These are phyloP conservation scores for Globisporangium perplexum DNA, from an alignment of 352 stramenopile genomes.

Conservation along the genomic window DNA sequence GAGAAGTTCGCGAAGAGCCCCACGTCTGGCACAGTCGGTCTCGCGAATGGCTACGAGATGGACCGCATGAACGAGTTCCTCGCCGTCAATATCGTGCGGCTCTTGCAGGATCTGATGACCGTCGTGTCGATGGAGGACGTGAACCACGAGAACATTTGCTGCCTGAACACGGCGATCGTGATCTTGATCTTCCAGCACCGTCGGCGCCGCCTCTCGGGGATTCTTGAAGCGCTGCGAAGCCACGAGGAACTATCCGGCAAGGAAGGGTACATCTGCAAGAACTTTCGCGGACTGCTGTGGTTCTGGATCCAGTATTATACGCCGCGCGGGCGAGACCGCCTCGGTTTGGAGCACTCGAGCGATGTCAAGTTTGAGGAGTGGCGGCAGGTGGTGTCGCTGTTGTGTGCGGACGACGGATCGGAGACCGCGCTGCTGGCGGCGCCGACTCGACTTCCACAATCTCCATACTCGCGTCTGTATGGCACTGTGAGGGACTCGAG, in stretches of 20 bases:
- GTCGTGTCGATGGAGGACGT: conserved; percentile 94
- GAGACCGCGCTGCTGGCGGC: conserved; percentile 66
- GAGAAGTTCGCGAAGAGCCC: conserved; percentile 60
- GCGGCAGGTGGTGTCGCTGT: conserved; percentile 83
- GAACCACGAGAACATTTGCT: conserved; percentile 98
- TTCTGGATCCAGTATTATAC: conserved; percentile 97
- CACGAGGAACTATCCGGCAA: conserved; percentile 63
- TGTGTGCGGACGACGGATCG: conserved; percentile 92
- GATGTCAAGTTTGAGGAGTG: conserved; percentile 94
- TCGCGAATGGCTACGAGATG: conserved; percentile 55
- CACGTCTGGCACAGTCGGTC: conserved; percentile 27
- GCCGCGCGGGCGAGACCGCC: conserved; percentile 88
- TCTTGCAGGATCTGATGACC: conserved; percentile 93
- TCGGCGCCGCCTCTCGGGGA: conserved; percentile 63
- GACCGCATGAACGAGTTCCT: conserved; percentile 87
- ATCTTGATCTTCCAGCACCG: conserved; percentile 93
- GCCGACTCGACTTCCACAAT: conserved; percentile 46
- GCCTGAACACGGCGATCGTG: conserved; percentile 94
- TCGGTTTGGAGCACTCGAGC: conserved; percentile 93
- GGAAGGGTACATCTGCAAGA: conserved; percentile 67
- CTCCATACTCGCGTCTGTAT: conserved; percentile 68
- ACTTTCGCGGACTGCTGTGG: conserved; percentile 93
- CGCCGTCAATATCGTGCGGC: conserved; percentile 75
- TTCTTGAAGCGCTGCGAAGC: conserved; percentile 63
- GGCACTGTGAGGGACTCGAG: conserved; percentile 7